These are phyloP conservation scores for Fusarium chuoi DNA, from an alignment of 2,329 filamentous ascomycete genomes.

Conservation along the genomic window DNA sequence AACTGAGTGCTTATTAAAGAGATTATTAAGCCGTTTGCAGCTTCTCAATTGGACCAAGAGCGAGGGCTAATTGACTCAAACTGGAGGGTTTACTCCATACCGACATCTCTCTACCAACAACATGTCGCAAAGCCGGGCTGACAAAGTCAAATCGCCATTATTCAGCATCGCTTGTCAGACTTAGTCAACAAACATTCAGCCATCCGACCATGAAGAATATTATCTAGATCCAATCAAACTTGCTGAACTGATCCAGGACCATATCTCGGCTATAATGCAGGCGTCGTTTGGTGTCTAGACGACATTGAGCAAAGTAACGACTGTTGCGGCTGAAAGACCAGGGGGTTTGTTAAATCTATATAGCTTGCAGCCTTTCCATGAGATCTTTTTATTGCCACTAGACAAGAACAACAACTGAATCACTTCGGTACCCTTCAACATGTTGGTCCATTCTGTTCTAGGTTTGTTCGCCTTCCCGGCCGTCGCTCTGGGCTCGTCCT, in stretches of 20 bases:
- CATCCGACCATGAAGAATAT: no score
- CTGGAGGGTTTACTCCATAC: not conserved
- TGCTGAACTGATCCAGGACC: not conserved
- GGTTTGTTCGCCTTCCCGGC: not conserved
- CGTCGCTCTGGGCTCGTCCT: not conserved
- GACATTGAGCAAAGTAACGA: not conserved
- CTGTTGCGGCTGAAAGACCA: not conserved
- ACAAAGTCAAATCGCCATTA: not conserved
- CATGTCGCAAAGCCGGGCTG: not conserved
- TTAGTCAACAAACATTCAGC: not conserved
- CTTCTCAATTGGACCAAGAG: not conserved
- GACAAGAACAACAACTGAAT: not conserved
- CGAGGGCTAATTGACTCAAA: not conserved
- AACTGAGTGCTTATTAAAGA: not conserved
- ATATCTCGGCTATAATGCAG: not conserved
- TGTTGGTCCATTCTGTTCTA: not conserved
- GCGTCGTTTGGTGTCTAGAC: not conserved
- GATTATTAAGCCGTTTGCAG: not conserved
- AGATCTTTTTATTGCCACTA: no score
- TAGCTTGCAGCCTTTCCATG: not conserved
- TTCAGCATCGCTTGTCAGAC: not conserved
- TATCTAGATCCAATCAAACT: not conserved
- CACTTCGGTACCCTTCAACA: not conserved
- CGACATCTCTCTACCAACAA: not conserved
- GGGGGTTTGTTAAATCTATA: not conserved